Conservation (phyloP, 2,329 filamentous ascomycete genomes). For the Colletotrichum karsti region DNA sequence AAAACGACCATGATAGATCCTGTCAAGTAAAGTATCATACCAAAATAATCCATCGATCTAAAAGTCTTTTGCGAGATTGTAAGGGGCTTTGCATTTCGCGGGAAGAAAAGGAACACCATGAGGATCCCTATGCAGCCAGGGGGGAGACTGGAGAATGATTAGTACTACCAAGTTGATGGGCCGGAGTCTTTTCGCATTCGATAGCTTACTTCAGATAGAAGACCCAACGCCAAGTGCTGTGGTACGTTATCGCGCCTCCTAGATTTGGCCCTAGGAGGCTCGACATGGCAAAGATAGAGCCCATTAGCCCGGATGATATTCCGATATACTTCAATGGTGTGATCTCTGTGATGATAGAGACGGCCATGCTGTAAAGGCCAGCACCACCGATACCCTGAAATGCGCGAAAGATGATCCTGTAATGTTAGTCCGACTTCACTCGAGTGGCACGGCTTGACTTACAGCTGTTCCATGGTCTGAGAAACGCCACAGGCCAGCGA, state of each 20-base stretch:
- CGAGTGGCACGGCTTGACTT: neutral
- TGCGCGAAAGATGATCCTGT: slow-evolving; percentile 43
- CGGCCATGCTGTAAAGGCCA: slow-evolving; percentile 52
- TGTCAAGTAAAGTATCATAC: slow-evolving; percentile 43
- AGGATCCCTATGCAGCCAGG: slow-evolving; percentile 35
- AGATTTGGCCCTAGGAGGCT: slow-evolving; percentile 52
- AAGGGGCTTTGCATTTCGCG: slow-evolving; percentile 23
- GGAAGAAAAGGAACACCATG: slow-evolving; percentile 36
- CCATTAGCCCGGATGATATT: neutral
- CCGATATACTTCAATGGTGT: neutral
- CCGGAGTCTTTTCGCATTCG: neutral
- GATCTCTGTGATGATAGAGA: neutral
- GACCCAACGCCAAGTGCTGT: slow-evolving; percentile 55
- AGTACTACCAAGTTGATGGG: neutral
- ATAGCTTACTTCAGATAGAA: slow-evolving; percentile 34
- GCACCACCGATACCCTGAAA: slow-evolving; percentile 55
- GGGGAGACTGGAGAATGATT: slow-evolving; percentile 35
- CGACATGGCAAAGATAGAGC: neutral
- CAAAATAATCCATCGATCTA: slow-evolving; percentile 27
- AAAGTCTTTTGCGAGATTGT: neutral
- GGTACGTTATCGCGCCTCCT: slow-evolving; percentile 49
- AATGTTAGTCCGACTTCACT: too few species aligned
- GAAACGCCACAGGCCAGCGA: slow-evolving; percentile 49
- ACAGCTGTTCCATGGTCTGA: slow-evolving; percentile 41
- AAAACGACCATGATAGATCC: slow-evolving; percentile 55